phyloP scores from a whole-genome alignment of 495 filamentous ascomycete species.

The Gamarada debralockiae region DNA sequence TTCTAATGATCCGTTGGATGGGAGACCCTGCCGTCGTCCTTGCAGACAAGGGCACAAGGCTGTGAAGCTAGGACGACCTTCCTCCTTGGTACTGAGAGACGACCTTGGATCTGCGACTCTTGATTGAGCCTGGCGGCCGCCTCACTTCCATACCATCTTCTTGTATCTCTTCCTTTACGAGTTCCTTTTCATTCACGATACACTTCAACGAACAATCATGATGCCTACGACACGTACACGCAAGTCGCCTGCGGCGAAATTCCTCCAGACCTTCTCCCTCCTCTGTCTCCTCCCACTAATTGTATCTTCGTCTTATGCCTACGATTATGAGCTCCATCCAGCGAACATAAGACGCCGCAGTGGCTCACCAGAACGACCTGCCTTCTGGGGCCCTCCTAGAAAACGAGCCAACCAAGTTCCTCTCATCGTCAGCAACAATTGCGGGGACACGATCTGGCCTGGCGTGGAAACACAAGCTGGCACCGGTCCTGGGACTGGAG shows the following conservation, averaged over 20 bases:
- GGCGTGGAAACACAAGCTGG: slow-evolving; percentile 66
- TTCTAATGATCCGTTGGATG: slow-evolving; percentile 15
- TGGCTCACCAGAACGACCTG: slow-evolving; percentile 6
- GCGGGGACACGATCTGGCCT: slow-evolving; percentile 64
- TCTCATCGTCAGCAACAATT: slow-evolving; percentile 56
- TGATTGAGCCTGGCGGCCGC: too few relatives aligned
- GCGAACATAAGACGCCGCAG: background rate
- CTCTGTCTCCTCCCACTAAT: slow-evolving; percentile 6
- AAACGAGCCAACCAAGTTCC: slow-evolving; percentile 17
- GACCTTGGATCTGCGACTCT: background rate
- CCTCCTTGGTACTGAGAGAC: background rate
- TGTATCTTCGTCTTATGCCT: background rate
- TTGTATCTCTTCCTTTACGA: too few relatives aligned
- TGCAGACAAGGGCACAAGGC: background rate
- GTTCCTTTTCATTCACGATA: too few relatives aligned
- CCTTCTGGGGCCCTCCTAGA: slow-evolving; percentile 14
- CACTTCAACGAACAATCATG: too few relatives aligned
- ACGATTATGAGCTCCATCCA: background rate
- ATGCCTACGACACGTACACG: background rate
- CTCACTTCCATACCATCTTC: too few relatives aligned
- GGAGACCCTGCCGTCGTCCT: background rate
- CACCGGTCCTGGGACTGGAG: slow-evolving; percentile 53
- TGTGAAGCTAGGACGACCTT: background rate
- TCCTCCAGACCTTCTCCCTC: slow-evolving; percentile 53
- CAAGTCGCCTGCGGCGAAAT: slow-evolving; percentile 61